Evolutionary conservation across 148 eudicot species (phyloP).

Genomic region (Nyssa sinensis): DNA sequence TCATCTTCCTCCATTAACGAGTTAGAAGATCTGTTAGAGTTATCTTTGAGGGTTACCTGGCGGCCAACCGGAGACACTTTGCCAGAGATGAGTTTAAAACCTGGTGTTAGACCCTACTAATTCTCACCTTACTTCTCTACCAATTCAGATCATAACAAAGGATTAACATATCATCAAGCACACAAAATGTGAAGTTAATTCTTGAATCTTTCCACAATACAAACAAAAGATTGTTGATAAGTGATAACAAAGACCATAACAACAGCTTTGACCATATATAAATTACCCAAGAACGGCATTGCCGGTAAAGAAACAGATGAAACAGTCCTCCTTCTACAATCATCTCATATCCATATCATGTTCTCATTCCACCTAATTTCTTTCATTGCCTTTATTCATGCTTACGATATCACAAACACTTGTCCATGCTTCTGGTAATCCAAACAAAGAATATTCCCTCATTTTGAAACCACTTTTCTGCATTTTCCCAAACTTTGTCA

Average conservation of each 20-base stretch:
- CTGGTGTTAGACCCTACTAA: constrained; percentile 48
- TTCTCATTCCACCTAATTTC: background rate
- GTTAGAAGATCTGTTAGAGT: constrained; percentile 4
- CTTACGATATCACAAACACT: background rate
- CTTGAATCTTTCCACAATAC: background rate
- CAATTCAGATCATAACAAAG: background rate
- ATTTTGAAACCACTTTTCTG: background rate
- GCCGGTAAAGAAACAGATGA: background rate
- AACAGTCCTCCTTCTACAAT: background rate
- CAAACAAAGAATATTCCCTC: constrained; percentile 5
- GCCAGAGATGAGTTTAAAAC: constrained; percentile 13
- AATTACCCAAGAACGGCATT: background rate
- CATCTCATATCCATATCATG: background rate
- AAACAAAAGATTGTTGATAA: constrained; percentile 13
- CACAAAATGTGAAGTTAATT: background rate
- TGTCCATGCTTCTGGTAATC: constrained; percentile 2
- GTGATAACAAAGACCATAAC: background rate
- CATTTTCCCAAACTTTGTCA: background rate
- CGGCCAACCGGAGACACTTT: background rate
- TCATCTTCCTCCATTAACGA: constrained; percentile 12
- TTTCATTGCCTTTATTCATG: background rate
- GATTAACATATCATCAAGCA: background rate
- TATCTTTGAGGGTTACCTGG: background rate
- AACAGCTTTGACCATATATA: background rate
- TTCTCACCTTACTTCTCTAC: background rate